Percentiles rank a stretch among this genome's conserved stretches.
These are phyloP conservation scores for Pholiota molesta DNA, from an alignment of 768 basidiomycete genomes.

Conservation along the genomic window DNA sequence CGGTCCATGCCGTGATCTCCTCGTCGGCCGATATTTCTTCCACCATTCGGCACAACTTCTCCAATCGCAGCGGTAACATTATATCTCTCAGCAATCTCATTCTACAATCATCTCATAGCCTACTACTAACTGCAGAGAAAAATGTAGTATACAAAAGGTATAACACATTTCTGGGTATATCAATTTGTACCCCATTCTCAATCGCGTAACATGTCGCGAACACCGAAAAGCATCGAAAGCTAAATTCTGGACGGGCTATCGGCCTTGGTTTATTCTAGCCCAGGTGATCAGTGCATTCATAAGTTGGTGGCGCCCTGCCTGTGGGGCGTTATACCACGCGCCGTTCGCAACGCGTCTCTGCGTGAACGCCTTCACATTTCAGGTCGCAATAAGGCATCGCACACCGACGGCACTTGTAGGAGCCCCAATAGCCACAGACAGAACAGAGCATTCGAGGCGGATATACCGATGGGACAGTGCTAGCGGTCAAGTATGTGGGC, in stretches of 20 bases:
- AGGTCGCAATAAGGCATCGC: slow-evolving; percentile 76
- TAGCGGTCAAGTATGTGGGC: slow-evolving; percentile 75
- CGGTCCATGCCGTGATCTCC: slow-evolving; percentile 5
- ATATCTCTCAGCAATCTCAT: background rate
- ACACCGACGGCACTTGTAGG: slow-evolving; percentile 79
- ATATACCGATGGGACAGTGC: slow-evolving; percentile 56
- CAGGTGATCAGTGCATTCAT: background rate
- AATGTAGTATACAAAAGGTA: background rate
- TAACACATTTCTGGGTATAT: background rate
- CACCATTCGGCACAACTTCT: background rate
- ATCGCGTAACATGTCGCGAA: background rate
- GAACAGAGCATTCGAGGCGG: slow-evolving; percentile 78
- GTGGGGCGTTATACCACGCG: slow-evolving; percentile 51
- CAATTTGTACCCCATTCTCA: background rate
- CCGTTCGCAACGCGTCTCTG: slow-evolving; percentile 81
- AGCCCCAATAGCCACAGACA: slow-evolving; percentile 87
- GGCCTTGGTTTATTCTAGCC: background rate
- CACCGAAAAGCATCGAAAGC: background rate
- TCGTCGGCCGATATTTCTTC: slow-evolving; percentile 10
- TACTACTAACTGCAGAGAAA: background rate
- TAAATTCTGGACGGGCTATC: background rate
- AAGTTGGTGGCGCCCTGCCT: background rate
- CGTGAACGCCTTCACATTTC: slow-evolving; percentile 73
- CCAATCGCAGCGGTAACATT: too few relatives aligned
- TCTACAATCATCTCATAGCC: background rate